Evolutionary conservation across 2,329 filamentous ascomycete species (phyloP), one percentile per base, ranked within the genome.

Genomic region (Beauveria sp.): DNA sequence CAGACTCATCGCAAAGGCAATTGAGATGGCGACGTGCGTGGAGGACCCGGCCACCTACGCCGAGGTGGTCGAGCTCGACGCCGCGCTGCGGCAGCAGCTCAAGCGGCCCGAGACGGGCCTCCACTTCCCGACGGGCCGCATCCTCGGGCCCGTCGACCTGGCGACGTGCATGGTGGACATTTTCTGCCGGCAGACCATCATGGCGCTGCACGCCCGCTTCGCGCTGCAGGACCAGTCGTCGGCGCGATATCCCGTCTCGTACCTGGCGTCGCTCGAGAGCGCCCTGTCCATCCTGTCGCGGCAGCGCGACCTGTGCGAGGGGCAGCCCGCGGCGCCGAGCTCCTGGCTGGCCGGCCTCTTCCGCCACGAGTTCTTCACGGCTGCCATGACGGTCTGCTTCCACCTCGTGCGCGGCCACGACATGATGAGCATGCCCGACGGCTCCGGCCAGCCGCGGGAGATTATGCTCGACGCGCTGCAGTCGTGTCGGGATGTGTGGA

Each of bases 391-490:
- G 24, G 62, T 62, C 22, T 63, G 59, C 52, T 55, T 61, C 22
- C 59, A 62, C 34, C 51, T 62, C 41, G 58, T 63, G 16, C 54
- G 52, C 34, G 59, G 53, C 55, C 43, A 55, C 56, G 59, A 52
- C 22, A 50, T 47, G 30, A 44, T 28, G 47, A 51, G 34, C 26
- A 34, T 52, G 56, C 48, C 54, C 16, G 54, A 53, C 30, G 60
- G 46, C 18, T 54, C 41, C 18, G 44, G 55, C 22, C 61, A 37
- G 48, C 56, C 63, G 9, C 61, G 43, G 40, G 55, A 58, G 50
- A 61, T 64, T 40, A 60, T 64, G 52, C 55, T 64, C 14, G 63
- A 63, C 26, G 63, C 63, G 30, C 57, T 64, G 61, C 61, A 61
- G 56, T 57, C 52, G 30, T 64, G 63, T 28, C 56, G 61, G 30